These are phyloP conservation scores for Trametes maxima DNA, from an alignment of 768 basidiomycete species.

Conservation along the genomic window DNA sequence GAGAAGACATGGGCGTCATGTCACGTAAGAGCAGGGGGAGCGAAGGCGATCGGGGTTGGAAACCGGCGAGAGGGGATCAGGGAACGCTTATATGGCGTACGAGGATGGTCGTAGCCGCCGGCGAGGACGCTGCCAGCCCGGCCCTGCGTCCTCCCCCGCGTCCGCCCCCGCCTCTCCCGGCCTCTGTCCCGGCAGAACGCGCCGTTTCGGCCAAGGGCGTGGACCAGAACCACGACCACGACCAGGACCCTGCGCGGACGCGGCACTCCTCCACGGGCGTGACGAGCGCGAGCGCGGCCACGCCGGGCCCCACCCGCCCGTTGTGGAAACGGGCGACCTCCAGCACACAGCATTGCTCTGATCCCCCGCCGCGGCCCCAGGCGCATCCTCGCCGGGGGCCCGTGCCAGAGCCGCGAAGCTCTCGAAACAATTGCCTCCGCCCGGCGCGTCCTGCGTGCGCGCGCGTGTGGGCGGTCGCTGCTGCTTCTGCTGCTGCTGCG, in stretches of 20 bases:
- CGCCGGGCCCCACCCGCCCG: background rate
- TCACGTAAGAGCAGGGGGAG: conserved; percentile 29
- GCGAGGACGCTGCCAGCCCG: conserved; percentile 1
- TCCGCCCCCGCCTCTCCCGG: background rate
- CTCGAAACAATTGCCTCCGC: conserved; percentile 20
- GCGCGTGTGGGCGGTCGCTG: conserved; percentile 1
- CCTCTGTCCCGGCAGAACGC: background rate
- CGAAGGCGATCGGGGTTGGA: conserved; percentile 33
- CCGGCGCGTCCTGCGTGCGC: background rate
- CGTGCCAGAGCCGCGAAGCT: conserved; percentile 24
- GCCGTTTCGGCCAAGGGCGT: conserved; percentile 8
- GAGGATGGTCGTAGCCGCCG: conserved; percentile 19
- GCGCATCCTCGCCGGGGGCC: conserved; percentile 12
- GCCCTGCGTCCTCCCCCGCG: background rate
- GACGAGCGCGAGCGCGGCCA: background rate
- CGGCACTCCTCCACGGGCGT: background rate
- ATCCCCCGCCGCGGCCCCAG: conserved; percentile 1
- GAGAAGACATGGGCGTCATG: conserved; percentile 28
- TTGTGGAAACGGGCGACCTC: conserved; percentile 8
- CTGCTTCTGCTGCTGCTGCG: background rate
- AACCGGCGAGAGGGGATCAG: conserved; percentile 23
- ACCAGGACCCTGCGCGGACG: background rate
- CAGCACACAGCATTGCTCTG: conserved; percentile 12
- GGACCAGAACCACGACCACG: background rate
- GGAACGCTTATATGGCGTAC: conserved; percentile 23